These are phyloP conservation scores for Clavispora carvajalis DNA, from an alignment of 805 yeast genomes.

Conservation along the genomic window DNA sequence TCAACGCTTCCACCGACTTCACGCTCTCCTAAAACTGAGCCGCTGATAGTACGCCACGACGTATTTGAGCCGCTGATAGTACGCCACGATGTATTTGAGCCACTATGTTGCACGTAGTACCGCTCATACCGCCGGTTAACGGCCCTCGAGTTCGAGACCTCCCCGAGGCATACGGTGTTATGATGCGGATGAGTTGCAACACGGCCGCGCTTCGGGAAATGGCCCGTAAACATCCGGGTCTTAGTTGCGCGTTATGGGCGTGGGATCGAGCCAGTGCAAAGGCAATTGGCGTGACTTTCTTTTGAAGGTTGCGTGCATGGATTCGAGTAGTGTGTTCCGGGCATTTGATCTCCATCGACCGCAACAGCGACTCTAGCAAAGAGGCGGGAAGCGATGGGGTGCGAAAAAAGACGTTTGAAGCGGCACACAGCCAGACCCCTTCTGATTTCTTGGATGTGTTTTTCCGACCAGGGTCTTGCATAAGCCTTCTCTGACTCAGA, in stretches of 20 bases:
- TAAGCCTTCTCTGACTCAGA: neutral
- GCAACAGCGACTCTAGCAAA: constrained; percentile 29
- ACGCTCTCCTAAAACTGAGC: constrained; percentile 4
- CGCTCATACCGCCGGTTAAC: constrained; percentile 1
- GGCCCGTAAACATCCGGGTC: constrained; percentile 17
- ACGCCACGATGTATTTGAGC: too few relatives aligned
- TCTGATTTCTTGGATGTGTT: too few relatives aligned
- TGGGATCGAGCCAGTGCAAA: constrained; percentile 29
- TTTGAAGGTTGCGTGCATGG: constrained; percentile 23
- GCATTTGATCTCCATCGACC: constrained; percentile 24
- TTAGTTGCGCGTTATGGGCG: constrained; percentile 17
- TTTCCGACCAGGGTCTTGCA: too few relatives aligned
- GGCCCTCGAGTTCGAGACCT: constrained; percentile 1
- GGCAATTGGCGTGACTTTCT: constrained; percentile 14
- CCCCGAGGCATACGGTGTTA: constrained; percentile 2
- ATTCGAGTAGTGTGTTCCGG: too few relatives aligned
- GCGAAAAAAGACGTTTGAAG: constrained; percentile 32
- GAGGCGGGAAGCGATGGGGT: constrained; percentile 33
- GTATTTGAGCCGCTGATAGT: constrained; percentile 2
- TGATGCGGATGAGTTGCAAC: constrained; percentile 2
- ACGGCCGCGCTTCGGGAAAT: constrained; percentile 16
- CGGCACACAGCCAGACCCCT: too few relatives aligned
- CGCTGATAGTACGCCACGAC: constrained; percentile 7
- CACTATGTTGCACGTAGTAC: constrained; percentile 10
- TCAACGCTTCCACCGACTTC: constrained; percentile 7